These are phyloP conservation scores for Vaccinium corymbosum DNA, from an alignment of 148 eudicot species.

Conservation along the genomic window DNA sequence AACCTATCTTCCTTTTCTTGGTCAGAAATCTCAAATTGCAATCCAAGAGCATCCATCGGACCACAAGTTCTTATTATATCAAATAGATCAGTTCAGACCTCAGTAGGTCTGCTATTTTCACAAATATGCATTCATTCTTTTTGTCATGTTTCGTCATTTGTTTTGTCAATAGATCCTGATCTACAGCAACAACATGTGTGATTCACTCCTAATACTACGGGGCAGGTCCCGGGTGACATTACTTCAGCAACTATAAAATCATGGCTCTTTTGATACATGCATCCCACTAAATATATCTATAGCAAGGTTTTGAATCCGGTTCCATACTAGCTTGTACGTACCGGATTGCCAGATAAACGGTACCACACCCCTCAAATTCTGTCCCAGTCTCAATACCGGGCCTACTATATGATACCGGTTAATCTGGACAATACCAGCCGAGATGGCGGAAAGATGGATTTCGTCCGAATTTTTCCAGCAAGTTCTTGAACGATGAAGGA, in stretches of 20 bases:
- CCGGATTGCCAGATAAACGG: too few relatives aligned
- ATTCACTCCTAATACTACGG: neutral
- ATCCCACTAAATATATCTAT: neutral
- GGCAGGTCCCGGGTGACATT: neutral
- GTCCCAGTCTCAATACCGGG: too few relatives aligned
- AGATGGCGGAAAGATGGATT: slow-evolving; percentile 14
- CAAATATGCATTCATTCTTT: neutral
- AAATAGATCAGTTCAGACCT: neutral
- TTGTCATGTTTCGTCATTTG: neutral
- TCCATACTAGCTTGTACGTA: too few relatives aligned
- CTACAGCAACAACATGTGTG: neutral
- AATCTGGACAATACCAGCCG: too few relatives aligned
- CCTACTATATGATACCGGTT: too few relatives aligned
- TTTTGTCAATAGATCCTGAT: neutral
- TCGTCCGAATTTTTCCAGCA: slow-evolving; percentile 7
- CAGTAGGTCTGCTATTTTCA: neutral
- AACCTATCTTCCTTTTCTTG: neutral
- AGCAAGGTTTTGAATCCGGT: too few relatives aligned
- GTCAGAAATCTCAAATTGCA: neutral
- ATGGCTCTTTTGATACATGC: neutral
- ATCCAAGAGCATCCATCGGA: neutral
- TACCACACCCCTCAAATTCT: too few relatives aligned
- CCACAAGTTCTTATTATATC: neutral
- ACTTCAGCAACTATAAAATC: slow-evolving; percentile 4
- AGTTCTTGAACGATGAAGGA: slow-evolving; percentile 36